These are phyloP conservation scores for Penicillium canescens DNA, from an alignment of 495 filamentous ascomycete genomes.

Conservation along the genomic window DNA sequence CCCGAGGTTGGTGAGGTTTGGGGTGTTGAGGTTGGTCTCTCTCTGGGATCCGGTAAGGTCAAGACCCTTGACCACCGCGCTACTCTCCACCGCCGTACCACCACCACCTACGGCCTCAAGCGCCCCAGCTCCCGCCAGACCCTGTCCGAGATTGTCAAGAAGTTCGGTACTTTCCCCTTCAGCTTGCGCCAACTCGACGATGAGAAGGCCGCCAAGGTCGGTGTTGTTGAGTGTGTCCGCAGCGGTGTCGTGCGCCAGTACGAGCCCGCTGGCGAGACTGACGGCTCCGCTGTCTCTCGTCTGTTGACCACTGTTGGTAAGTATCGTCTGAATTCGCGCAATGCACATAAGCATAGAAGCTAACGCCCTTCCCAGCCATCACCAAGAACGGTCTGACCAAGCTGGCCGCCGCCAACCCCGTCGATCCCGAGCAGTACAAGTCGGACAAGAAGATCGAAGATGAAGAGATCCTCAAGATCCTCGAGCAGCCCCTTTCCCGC, in stretches of 20 bases:
- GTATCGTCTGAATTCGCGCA: conserved; percentile 19
- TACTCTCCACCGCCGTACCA: conserved; percentile 90
- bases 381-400: conserved; percentile 95
- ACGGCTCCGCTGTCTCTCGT: conserved; percentile 76
- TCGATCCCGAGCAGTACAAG: conserved; percentile 77
- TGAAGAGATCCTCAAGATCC: conserved; percentile 89
- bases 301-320: conserved; percentile 90
- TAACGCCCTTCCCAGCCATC: conserved; percentile 62
- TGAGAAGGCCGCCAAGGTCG: conserved; percentile 93
- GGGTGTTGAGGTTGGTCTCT: conserved; percentile 95
- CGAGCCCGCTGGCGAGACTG: conserved; percentile 92
- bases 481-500: conserved; percentile 79
- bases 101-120: conserved; percentile 87
- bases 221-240: conserved; percentile 92
- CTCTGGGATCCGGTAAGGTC: conserved; percentile 87
- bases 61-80: conserved; percentile 85
- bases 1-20: conserved; percentile 94
- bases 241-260: conserved; percentile 89
- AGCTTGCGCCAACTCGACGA: conserved; percentile 95
- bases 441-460: conserved; percentile 97
- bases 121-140: conserved; percentile 87
- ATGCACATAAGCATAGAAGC: conserved; percentile 13
- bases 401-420: conserved; percentile 69
- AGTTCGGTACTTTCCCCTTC: conserved; percentile 97
- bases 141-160: conserved; percentile 89